Percentiles rank a stretch among this genome's conserved stretches.
Conservation (phyloP, 441 rosid species). For the Gossypium schwendimanii region DNA sequence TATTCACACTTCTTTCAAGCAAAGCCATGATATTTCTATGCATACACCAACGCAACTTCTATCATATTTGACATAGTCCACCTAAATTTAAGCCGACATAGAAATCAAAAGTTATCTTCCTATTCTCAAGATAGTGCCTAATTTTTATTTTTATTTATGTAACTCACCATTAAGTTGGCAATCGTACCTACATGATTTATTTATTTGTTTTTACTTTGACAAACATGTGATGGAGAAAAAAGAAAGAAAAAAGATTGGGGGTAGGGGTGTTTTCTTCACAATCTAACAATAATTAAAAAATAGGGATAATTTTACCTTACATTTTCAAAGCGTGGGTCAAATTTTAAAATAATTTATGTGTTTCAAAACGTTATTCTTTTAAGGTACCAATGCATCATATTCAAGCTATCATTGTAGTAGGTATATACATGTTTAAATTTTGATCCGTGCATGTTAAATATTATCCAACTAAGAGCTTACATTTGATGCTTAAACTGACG, state of each 20-base stretch:
- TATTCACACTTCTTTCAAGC: conserved; percentile 29
- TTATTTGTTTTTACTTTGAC: neutral
- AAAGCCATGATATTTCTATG: conserved; percentile 9
- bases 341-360: no score
- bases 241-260: neutral
- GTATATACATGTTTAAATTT: no score
- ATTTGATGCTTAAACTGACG: no score
- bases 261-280: neutral
- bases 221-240: neutral
- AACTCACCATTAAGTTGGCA: neutral
- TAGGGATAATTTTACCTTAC: no score
- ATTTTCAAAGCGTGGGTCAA: no score
- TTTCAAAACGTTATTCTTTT: no score
- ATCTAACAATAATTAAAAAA: neutral
- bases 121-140: neutral
- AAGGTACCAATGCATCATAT: no score
- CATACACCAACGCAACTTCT: neutral
- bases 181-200: neutral
- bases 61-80: neutral
- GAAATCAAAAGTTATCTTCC: neutral
- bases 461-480: no score
- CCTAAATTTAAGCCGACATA: conserved; percentile 16
- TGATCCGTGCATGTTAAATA: no score
- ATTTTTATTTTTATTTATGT: neutral
- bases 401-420: no score